These are phyloP conservation scores for Aspergillus haitiensis DNA, from an alignment of 495 filamentous ascomycete species.

Conservation along the genomic window DNA sequence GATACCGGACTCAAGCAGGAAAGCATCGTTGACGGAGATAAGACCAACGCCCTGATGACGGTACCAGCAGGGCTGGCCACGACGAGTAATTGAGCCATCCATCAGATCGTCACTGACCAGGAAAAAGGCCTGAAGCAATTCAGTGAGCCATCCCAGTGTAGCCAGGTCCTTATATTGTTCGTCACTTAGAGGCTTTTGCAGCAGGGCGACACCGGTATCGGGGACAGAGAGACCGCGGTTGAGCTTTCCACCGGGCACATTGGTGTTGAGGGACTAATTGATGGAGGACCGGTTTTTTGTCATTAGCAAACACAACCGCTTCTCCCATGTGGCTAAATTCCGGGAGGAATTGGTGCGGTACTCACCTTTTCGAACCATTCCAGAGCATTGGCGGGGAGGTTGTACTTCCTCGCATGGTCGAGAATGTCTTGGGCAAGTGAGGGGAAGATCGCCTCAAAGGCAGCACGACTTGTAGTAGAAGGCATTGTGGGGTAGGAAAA, in stretches of 20 bases:
- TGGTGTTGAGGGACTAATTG: conserved; percentile 71
- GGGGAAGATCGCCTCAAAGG: conserved; percentile 89
- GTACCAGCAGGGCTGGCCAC: conserved; percentile 96
- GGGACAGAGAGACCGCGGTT: conserved; percentile 98
- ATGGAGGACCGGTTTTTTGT: conserved; percentile 13
- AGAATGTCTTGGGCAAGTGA: conserved; percentile 74
- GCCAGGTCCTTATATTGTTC: conserved; percentile 84
- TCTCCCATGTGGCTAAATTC: not conserved
- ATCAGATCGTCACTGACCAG: conserved; percentile 98
- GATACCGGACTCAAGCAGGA: conserved; percentile 90
- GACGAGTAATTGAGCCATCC: conserved; percentile 90
- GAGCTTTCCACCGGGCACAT: conserved; percentile 92
- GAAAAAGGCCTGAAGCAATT: conserved; percentile 98
- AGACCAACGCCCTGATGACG: conserved; percentile 79
- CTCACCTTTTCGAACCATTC: conserved; percentile 84
- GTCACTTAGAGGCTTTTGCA: conserved; percentile 65
- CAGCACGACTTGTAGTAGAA: conserved; percentile 68
- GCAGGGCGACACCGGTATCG: conserved; percentile 80
- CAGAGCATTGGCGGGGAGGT: conserved; percentile 76
- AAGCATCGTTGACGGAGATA: conserved; percentile 97
- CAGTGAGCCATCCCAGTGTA: conserved; percentile 92
- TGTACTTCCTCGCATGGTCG: conserved; percentile 72
- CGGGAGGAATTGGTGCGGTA: not conserved
- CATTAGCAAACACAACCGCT: not conserved
- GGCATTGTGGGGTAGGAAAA: conserved; percentile 49